Evolutionary conservation across 176 grass and related monocot genomes (phyloP).

Genomic region (Avena eriantha): DNA sequence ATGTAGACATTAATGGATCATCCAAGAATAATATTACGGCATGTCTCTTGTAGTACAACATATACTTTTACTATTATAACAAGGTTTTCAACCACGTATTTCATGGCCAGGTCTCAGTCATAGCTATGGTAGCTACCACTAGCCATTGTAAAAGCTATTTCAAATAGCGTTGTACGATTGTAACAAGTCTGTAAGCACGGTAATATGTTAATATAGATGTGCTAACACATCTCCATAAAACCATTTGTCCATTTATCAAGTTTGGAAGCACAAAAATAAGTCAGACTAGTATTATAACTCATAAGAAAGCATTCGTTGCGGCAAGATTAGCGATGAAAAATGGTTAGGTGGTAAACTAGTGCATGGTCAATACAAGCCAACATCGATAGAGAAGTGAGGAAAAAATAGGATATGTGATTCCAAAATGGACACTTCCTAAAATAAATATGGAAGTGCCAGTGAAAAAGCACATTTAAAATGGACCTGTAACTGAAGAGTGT

Average conservation of each 20-base stretch:
- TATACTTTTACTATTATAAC: neutral
- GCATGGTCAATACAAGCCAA: too few species aligned
- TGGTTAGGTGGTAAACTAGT: too few species aligned
- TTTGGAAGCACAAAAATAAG: neutral
- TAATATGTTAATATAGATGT: neutral
- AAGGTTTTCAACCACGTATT: neutral
- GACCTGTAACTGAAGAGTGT: too few species aligned
- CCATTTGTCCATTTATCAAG: too few species aligned
- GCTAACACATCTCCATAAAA: too few species aligned
- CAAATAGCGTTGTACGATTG: neutral
- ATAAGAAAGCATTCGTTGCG: too few species aligned
- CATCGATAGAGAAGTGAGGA: too few species aligned
- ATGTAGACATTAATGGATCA: neutral
- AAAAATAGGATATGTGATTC: too few species aligned
- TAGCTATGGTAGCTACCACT: neutral
- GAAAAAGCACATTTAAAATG: too few species aligned
- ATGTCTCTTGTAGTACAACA: neutral
- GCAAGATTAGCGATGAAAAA: too few species aligned
- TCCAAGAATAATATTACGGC: neutral
- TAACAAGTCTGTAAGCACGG: neutral
- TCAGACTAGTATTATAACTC: neutral
- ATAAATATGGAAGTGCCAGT: too few species aligned
- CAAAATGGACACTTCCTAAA: too few species aligned
- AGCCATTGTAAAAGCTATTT: neutral
- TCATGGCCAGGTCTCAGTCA: neutral